Base-by-base conservation (phyloP, 202 grass and related monocot genomes). In the Panicum virgatum region DNA sequence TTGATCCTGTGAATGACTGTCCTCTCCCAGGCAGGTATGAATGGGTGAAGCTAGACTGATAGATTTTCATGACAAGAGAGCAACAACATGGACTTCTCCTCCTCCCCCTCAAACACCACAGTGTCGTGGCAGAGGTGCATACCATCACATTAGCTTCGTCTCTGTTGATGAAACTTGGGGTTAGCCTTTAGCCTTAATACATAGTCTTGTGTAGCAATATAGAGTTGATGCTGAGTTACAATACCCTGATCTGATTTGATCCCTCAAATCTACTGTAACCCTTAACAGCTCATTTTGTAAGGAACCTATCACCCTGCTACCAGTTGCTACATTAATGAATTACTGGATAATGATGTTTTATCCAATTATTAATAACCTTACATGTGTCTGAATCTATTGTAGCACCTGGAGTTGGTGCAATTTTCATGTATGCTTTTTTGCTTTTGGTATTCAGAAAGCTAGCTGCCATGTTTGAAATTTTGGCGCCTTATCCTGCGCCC, bases 41-140 rank as follows among this genome's bases (percentile, higher is more conserved):
- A 66, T 97, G 94, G 94, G 89, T 84, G 82, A 94, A 88, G 80
- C 80, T 93, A 74, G 67, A 90, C 78, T 88, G 79, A 82, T 90
- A 74, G 27, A 59, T 79, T 85, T 71, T 62, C 66, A 26, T 45
- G 2, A 70, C 16, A 68, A 52, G 63, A 72, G 39, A 83, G 64
- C 75, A 78, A 47, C 72, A 75, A 62, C 66, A 51, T 78, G 80
- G 80, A 74, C 53, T 64, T 85, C 16, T 23, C 11, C 57, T 86
- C 11, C 3, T 57, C 56, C 22, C 82, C 82, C 77, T 81, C 77
- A 72, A 85, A 72, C 77, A 85, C 77, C 32, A 34, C 56, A 76
- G 39, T 27, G 22, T 44, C 3, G 18, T 75, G 80, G 79, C 11
- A 83, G 80, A 43, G 64, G 75, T 30, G 71, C 23, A 50, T 62